These are phyloP conservation scores for Pholiota molesta DNA, from an alignment of 768 basidiomycete species.

Conservation along the genomic window DNA sequence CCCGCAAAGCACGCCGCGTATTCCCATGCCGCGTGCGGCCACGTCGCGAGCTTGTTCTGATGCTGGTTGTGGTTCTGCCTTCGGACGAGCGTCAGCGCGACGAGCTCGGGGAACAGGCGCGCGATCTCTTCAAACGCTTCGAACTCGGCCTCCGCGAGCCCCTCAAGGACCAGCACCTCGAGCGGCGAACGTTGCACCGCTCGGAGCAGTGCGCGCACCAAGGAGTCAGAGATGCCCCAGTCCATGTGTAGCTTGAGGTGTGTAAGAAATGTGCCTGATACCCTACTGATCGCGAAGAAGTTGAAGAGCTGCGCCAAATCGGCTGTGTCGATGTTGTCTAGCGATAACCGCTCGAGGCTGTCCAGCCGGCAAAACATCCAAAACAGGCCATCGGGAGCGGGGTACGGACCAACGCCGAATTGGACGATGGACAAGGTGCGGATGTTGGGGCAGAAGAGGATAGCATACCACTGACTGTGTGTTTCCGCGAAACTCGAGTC, in stretches of 20 bases:
- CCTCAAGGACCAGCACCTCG: slow-evolving; percentile 29
- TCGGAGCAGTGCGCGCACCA: slow-evolving; percentile 15
- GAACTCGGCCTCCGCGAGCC: slow-evolving; percentile 25
- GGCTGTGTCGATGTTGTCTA: slow-evolving; percentile 22
- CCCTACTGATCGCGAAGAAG: slow-evolving; percentile 10
- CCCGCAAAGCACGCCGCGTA: slow-evolving; percentile 23
- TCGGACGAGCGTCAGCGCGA: slow-evolving; percentile 28
- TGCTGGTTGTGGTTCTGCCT: slow-evolving; percentile 27
- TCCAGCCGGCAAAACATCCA: slow-evolving; percentile 22
- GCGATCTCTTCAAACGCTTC: slow-evolving; percentile 22
- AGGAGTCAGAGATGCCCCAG: slow-evolving; percentile 25
- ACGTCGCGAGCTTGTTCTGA: slow-evolving; percentile 22
- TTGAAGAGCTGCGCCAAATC: slow-evolving; percentile 17
- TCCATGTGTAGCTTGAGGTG: slow-evolving; percentile 31
- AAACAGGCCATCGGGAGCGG: slow-evolving; percentile 14
- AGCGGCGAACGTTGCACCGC: slow-evolving; percentile 20
- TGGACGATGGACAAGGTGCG: slow-evolving; percentile 25
- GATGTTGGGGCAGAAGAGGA: slow-evolving; percentile 24
- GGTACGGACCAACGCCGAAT: slow-evolving; percentile 18
- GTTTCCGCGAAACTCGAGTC: slow-evolving; percentile 25
- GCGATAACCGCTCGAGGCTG: slow-evolving; percentile 24
- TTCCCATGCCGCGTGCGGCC: slow-evolving; percentile 30
- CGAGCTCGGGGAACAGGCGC: slow-evolving; percentile 20
- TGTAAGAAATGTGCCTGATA: slow-evolving; percentile 17
- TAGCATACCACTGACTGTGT: slow-evolving; percentile 25